Base-by-base conservation (phyloP, 305 asterid species). In the Fraxinus greggii region DNA sequence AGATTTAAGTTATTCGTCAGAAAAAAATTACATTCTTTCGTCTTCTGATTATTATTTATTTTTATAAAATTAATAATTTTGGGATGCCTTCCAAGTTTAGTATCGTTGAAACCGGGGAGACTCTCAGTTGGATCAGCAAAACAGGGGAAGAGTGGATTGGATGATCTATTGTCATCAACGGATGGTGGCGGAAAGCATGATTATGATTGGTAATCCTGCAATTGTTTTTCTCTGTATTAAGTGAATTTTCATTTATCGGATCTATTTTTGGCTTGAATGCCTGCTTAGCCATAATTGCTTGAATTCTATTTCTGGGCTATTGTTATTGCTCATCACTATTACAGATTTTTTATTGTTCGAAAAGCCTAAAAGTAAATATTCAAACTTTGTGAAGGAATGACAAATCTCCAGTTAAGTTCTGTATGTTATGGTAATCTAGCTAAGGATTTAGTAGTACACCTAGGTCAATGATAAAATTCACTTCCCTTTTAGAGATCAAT, bases 111-210 rank as follows among this genome's bases (percentile, higher is more conserved):
- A 87, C 82, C 92, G 87, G 98, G 98, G 83, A 96, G 97, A 75
- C 95, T 94, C 32, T 94, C 98, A 21, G 80, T 95, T 82, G 98
- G 98, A 90, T 88, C 95, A 38, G 89, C 88, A 1, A 91, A 87
- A 75, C 91, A 77, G 80, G 89, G 86, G 79, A 94, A 87, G 89
- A 92, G 82, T 86, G 95, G 92, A 81, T 86, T 90, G 65, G 97
- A 94, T 73, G 99, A 93, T 89, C 88, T 93, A 23, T 76, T 97
- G 82, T 82, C 95, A 19, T 86, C 97, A 17, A 84, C 91, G n/a
- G 98, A 93, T 10, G 98, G 93, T 78, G 98, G 98, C 77, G 99
- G 98, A 67, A 97, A 97, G 86, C 91, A 97, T 85, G 99, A 97
- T 84, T 97, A 97, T 56, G 99, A 97, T 88, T 97, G 99, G 99